Evolutionary conservation across 768 basidiomycete species (phyloP), one percentile per base, ranked within the genome.

Genomic region (Pleurotus citrinopileatus): DNA sequence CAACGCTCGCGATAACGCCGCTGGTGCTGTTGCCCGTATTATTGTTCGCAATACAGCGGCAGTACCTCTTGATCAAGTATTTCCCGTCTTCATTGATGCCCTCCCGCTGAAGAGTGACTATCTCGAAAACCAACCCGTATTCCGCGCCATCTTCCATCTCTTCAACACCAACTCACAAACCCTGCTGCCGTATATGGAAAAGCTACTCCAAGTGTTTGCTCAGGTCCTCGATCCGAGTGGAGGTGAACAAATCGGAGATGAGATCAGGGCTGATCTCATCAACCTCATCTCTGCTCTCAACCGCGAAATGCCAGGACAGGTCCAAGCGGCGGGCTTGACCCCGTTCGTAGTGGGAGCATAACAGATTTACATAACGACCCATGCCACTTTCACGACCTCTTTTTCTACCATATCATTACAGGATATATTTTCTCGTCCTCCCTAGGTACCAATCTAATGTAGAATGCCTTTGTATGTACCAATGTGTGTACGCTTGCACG

Each of bases 1-100:
- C 57, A 95, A 94, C 66, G 94, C 94, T 17, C 87, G 87, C 58
- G 97, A 99, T 71, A 99, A 99, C 68, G 97, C 97, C n/a, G 82
- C 88, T 6, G 97, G 97, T 40, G 91, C 94, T 22, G 90, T 98
- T 50, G 84, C 85, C 3, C 87, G 97, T 13, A 79, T 98, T 66
- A 88, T 98, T 64, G 67, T 84, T 62, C 88, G 88, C 65, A 94
- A 94, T 69, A 71, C 79, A 3, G 66, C 73, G 10, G 92, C 87
- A 12, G 71, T 98, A 15, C 96, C 96, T 22, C 84, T 98, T 34
- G 91, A 94, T 47, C 87, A 93, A 69, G 93, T 97, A 48, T 81
- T 98, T 9, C 93, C 94, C 2, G 76, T 91, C 51, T 83, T 98
- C 65, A 70, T 97, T 54, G 77, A 73, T 22, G 86, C 89, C 27